Percentiles rank a stretch among this genome's conserved stretches.
These are phyloP conservation scores for Periconia sp. DNA, from an alignment of 2,329 filamentous ascomycete species.

Conservation along the genomic window DNA sequence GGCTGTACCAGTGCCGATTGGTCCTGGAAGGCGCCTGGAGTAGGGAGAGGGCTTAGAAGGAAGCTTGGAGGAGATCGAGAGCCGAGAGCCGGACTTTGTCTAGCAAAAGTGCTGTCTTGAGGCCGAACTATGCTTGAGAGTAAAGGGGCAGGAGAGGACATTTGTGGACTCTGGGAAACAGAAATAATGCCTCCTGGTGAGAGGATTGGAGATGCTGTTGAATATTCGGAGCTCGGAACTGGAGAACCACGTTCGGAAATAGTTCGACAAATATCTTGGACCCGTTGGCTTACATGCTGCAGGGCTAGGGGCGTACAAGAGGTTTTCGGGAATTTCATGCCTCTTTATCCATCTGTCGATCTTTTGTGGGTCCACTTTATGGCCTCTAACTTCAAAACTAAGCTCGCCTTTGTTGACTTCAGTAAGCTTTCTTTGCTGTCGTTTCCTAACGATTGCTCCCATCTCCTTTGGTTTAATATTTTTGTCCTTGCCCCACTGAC, in stretches of 20 bases:
- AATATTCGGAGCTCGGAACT: conserved; percentile 13
- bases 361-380: conserved; percentile 21
- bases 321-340: conserved; percentile 15
- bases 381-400: conserved; percentile 17
- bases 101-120: conserved; percentile 18
- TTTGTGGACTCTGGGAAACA: conserved; percentile 15
- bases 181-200: no score
- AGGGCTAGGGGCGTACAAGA: conserved; percentile 21
- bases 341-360: conserved; percentile 29
- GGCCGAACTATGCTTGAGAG: conserved; percentile 21
- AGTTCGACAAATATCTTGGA: conserved; percentile 7
- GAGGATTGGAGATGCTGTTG: conserved; percentile 11
- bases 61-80: conserved; percentile 12
- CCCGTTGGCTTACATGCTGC: conserved; percentile 21
- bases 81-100: conserved; percentile 20
- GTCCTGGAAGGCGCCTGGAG: conserved; percentile 2
- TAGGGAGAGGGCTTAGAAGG: background rate
- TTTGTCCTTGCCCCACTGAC: conserved; percentile 25
- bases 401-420: conserved; percentile 18
- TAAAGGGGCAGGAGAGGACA: conserved; percentile 22
- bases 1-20: no score
- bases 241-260: conserved; percentile 22
- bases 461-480: conserved; percentile 27
- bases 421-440: conserved; percentile 24
- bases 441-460: conserved; percentile 26